Evolutionary conservation across 345 rosid genomes (phyloP).

Genomic region (Populus ilicifolia): DNA sequence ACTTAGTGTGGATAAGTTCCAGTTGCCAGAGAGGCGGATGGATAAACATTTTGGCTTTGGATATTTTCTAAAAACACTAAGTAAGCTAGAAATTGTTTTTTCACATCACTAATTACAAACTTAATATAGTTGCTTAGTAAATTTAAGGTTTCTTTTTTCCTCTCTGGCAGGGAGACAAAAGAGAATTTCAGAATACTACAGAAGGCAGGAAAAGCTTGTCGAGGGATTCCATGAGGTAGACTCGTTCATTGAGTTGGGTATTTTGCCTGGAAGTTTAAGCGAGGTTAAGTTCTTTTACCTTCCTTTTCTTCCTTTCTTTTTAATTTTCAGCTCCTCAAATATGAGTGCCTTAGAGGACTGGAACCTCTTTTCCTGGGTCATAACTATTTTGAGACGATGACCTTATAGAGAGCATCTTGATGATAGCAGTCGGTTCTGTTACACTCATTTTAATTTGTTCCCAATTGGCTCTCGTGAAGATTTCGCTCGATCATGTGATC

Average conservation of each 20-base stretch:
- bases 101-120: too few relatives aligned
- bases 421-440: neutral
- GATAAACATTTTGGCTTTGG: conserved; percentile 21
- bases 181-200: conserved; percentile 40
- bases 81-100: conserved; percentile 7
- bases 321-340: too few relatives aligned
- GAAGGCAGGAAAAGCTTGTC: conserved; percentile 40
- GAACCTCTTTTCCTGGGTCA: neutral
- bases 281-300: conserved; percentile 21
- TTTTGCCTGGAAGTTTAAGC: conserved; percentile 30
- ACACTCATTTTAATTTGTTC: neutral
- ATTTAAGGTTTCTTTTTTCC: neutral
- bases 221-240: conserved; percentile 47
- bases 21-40: conserved; percentile 27
- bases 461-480: neutral
- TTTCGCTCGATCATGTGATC: neutral
- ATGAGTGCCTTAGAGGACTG: neutral
- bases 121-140: neutral
- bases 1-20: conserved; percentile 37
- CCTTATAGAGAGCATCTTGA: neutral
- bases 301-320: too few relatives aligned
- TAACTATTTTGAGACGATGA: neutral
- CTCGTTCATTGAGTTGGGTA: conserved; percentile 40
- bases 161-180: conserved; percentile 28
- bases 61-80: conserved; percentile 9